These are phyloP conservation scores for Rhodofomes roseus DNA, from an alignment of 1,284 basidiomycete genomes.

Conservation along the genomic window DNA sequence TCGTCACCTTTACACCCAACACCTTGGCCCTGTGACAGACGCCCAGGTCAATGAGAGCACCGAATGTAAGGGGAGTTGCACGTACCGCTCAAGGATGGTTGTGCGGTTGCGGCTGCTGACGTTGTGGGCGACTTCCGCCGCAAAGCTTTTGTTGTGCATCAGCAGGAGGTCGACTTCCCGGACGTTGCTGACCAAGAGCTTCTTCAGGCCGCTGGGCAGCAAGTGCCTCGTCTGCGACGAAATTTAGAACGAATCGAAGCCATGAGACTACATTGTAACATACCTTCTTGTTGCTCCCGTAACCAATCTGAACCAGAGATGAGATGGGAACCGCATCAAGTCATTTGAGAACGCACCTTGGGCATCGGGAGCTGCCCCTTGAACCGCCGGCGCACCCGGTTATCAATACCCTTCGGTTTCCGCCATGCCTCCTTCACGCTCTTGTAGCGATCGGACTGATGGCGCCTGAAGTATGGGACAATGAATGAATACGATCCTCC, in stretches of 20 bases:
- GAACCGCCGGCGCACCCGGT: constrained; percentile 93
- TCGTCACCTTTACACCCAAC: constrained; percentile 91
- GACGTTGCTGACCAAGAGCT: constrained; percentile 90
- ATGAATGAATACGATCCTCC: constrained; percentile 14
- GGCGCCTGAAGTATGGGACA: constrained; percentile 60
- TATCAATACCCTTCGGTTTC: constrained; percentile 97
- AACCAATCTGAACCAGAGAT: constrained; percentile 56
- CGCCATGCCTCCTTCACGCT: constrained; percentile 96
- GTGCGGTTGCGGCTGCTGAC: constrained; percentile 97
- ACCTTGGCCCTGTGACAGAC: constrained; percentile 71
- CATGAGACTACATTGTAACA: not conserved
- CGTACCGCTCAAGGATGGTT: constrained; percentile 85
- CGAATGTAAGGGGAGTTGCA: not conserved
- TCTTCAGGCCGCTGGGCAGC: constrained; percentile 92
- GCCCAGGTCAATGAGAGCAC: not conserved
- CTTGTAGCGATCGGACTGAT: constrained; percentile 96
- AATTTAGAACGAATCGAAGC: not conserved
- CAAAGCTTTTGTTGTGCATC: constrained; percentile 98
- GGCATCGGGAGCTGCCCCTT: constrained; percentile 96
- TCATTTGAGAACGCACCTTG: constrained; percentile 54
- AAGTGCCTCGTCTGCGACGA: constrained; percentile 77
- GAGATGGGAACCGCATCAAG: not conserved
- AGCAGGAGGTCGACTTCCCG: constrained; percentile 90
- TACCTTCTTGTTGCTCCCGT: constrained; percentile 81
- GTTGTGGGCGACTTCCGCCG: constrained; percentile 96